phyloP scores from a whole-genome alignment of 2,329 filamentous ascomycete species.

The Penicillium sp. region DNA sequence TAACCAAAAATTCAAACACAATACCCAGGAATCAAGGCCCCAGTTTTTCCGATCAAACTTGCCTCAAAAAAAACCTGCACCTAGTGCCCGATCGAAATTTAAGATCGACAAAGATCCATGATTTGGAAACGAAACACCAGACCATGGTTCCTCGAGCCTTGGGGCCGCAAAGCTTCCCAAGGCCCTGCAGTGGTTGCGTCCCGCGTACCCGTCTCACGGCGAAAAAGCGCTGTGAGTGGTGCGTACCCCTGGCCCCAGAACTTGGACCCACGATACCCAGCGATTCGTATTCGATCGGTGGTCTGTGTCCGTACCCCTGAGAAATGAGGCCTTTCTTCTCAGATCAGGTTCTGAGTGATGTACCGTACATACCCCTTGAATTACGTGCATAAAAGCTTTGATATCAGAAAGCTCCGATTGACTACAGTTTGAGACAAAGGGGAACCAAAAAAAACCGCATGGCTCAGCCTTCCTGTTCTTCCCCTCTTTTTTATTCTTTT shows the following conservation, averaged over 20 bases:
- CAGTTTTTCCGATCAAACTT: neutral
- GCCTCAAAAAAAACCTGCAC: too few relatives aligned
- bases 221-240: slow-evolving; percentile 6
- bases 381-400: neutral
- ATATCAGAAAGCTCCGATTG: neutral
- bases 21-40: neutral
- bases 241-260: slow-evolving; percentile 5
- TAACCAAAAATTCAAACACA: too few relatives aligned
- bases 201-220: neutral
- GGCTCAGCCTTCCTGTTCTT: neutral
- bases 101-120: slow-evolving; percentile 10
- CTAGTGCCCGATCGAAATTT: neutral
- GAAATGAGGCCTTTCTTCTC: neutral
- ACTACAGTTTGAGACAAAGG: neutral
- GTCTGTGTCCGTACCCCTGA: slow-evolving; percentile 5
- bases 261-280: neutral
- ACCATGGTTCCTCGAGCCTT: slow-evolving; percentile 7
- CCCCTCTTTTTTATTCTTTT: neutral
- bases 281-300: slow-evolving; percentile 5
- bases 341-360: too few relatives aligned
- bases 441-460: too few relatives aligned
- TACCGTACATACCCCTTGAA: neutral
- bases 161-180: slow-evolving; percentile 5
- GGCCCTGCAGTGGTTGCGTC: slow-evolving; percentile 1
- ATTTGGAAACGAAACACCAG: slow-evolving; percentile 5